Conservation (phyloP, 139 green algal genomes). For the Asterochloris erici region DNA sequence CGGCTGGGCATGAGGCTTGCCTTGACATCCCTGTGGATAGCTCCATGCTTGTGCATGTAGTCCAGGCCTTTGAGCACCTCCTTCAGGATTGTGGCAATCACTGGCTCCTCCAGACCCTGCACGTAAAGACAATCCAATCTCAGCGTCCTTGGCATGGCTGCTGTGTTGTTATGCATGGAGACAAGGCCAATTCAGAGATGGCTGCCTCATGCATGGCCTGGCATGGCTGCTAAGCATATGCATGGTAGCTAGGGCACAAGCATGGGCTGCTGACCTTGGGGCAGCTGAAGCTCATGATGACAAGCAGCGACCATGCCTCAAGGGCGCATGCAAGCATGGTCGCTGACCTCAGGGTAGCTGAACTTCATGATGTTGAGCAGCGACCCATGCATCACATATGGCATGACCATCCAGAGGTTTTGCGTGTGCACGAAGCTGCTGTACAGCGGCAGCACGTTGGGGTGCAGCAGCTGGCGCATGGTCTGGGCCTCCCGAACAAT, state of each 20-base stretch:
- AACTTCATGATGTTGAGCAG: conserved; percentile 95
- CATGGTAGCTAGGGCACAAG: no score
- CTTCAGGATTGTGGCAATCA: conserved; percentile 93
- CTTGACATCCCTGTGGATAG: conserved; percentile 98
- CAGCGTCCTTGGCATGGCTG: background rate
- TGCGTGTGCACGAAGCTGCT: conserved; percentile 88
- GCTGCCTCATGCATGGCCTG: no score
- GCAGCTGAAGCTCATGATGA: no score
- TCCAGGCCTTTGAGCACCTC: conserved; percentile 92
- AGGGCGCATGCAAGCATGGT: no score
- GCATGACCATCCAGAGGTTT: conserved; percentile 95
- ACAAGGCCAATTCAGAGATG: background rate
- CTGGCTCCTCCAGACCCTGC: conserved; percentile 86
- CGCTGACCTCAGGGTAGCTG: conserved; percentile 58
- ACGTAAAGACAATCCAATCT: background rate
- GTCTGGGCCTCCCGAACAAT: conserved; percentile 93
- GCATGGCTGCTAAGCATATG: no score
- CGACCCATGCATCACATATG: conserved; percentile 74
- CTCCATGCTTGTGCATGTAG: conserved; percentile 92
- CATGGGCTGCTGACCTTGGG: no score
- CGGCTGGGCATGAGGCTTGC: conserved; percentile 25
- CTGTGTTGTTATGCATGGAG: background rate
- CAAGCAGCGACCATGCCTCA: no score
- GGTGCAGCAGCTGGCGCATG: conserved; percentile 91
- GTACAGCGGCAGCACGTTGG: conserved; percentile 92